These are phyloP conservation scores for Lithocarpus polystachyus DNA, from an alignment of 306 rosid genomes.

Conservation along the genomic window DNA sequence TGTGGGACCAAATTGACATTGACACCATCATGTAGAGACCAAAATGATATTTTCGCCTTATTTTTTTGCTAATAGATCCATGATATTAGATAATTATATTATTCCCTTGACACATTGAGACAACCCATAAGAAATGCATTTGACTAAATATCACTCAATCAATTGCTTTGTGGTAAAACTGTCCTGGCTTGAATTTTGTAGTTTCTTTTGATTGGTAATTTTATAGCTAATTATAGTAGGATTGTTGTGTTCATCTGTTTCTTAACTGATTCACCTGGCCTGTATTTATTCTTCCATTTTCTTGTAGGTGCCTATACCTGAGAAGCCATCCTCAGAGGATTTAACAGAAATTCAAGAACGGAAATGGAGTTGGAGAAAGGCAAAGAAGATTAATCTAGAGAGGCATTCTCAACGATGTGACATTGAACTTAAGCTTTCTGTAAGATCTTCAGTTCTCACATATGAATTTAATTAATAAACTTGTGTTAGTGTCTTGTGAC, in stretches of 20 bases:
- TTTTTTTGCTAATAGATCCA: too few species aligned
- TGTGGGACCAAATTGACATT: too few species aligned
- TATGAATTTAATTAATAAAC: neutral
- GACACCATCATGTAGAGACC: too few species aligned
- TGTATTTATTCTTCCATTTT: constrained; percentile 20
- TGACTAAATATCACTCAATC: neutral
- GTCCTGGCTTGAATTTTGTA: neutral
- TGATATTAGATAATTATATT: neutral
- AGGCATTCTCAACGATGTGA: constrained; percentile 86
- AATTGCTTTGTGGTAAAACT: neutral
- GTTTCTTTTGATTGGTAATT: neutral
- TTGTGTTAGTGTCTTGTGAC: constrained; percentile 1
- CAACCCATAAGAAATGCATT: neutral
- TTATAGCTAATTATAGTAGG: neutral
- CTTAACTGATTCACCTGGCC: constrained; percentile 2
- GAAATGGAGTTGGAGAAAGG: constrained; percentile 70
- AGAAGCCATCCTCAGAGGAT: constrained; percentile 57
- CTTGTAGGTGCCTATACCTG: constrained; percentile 70
- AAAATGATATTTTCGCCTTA: too few species aligned
- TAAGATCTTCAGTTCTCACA: constrained; percentile 39
- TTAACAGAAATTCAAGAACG: constrained; percentile 68
- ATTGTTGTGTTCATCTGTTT: neutral
- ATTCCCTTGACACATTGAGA: neutral
- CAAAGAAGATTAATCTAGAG: constrained; percentile 73
- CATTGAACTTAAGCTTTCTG: constrained; percentile 80